Conservation (phyloP, 805 yeast genomes). For the Saccharomycopsis amapae region DNA sequence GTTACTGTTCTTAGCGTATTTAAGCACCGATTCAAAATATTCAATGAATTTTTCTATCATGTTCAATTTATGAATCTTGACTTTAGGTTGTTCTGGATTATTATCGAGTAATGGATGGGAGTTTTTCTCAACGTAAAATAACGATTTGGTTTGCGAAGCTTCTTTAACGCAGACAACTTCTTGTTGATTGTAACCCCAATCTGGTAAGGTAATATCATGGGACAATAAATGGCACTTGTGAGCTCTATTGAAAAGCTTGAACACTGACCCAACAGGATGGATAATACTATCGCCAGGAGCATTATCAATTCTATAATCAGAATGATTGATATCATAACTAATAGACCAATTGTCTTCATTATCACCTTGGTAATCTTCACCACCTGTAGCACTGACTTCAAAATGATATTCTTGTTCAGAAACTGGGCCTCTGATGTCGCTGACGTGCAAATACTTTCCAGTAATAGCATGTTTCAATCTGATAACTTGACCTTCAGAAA, state of each 20-base stretch:
- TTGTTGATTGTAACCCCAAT: constrained; percentile 77
- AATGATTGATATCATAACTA: constrained; percentile 32
- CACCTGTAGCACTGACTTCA: constrained; percentile 73
- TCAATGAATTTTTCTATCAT: constrained; percentile 22
- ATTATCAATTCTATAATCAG: constrained; percentile 32
- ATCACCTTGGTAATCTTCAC: constrained; percentile 52
- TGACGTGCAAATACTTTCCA: constrained; percentile 60
- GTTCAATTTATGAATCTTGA: constrained; percentile 22
- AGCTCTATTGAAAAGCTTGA: constrained; percentile 61
- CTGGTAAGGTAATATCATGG: constrained; percentile 70
- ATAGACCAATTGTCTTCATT: constrained; percentile 65
- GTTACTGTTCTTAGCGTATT: constrained; percentile 21
- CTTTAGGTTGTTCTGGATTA: constrained; percentile 26
- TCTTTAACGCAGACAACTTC: constrained; percentile 82
- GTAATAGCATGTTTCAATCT: constrained; percentile 67
- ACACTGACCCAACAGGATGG: constrained; percentile 57
- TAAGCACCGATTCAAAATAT: constrained; percentile 24
- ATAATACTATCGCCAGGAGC: constrained; percentile 27
- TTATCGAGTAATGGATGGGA: constrained; percentile 41
- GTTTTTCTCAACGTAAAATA: constrained; percentile 70
- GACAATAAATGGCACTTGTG: constrained; percentile 66
- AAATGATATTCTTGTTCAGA: constrained; percentile 85
- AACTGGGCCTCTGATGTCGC: constrained; percentile 68
- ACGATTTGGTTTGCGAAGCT: constrained; percentile 58
- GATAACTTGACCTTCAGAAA: constrained; percentile 50